Evolutionary conservation across 495 filamentous ascomycete species (phyloP).

Genomic region (Penicillium waksmanii): DNA sequence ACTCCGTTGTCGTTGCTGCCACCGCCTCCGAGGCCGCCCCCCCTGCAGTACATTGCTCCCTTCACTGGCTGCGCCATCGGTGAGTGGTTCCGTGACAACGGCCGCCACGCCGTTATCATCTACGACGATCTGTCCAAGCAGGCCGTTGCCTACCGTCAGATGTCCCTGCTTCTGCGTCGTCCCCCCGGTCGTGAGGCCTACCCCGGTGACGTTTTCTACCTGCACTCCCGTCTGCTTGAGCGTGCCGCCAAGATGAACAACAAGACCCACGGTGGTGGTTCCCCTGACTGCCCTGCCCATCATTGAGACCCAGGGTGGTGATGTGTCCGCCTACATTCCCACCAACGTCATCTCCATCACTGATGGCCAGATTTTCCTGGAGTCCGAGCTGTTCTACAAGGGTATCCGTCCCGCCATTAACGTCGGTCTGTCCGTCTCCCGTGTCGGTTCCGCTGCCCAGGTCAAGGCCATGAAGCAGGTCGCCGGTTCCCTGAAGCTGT

Average conservation of each 20-base stretch:
- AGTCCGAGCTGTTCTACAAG: slow-evolving; percentile 99
- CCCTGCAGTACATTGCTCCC: slow-evolving; percentile 92
- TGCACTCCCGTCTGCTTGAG: slow-evolving; percentile 99
- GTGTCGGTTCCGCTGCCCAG: slow-evolving; percentile 99
- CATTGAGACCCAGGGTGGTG: slow-evolving; percentile 99
- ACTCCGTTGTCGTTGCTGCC: slow-evolving; percentile 91
- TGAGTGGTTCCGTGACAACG: slow-evolving; percentile 90
- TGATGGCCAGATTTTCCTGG: slow-evolving; percentile 99
- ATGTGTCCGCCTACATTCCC: slow-evolving; percentile 99
- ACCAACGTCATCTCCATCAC: slow-evolving; percentile 99
- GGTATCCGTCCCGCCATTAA: slow-evolving; percentile 99
- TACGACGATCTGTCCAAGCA: slow-evolving; percentile 99
- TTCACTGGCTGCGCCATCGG: slow-evolving; percentile 85
- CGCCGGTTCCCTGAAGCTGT: slow-evolving; percentile 98
- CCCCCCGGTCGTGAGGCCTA: slow-evolving; percentile 99
- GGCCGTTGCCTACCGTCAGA: slow-evolving; percentile 99
- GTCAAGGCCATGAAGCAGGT: slow-evolving; percentile 99
- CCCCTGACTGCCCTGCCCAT: slow-evolving; percentile 93
- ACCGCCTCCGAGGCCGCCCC: slow-evolving; percentile 97
- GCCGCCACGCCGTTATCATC: slow-evolving; percentile 90
- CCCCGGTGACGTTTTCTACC: slow-evolving; percentile 99
- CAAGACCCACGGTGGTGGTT: slow-evolving; percentile 93
- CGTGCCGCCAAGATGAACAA: slow-evolving; percentile 99
- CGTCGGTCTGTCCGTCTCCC: slow-evolving; percentile 99
- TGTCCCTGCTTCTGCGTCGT: slow-evolving; percentile 98